Base-by-base conservation (phyloP, 1,284 basidiomycete species). In the Puccinia coronata region DNA sequence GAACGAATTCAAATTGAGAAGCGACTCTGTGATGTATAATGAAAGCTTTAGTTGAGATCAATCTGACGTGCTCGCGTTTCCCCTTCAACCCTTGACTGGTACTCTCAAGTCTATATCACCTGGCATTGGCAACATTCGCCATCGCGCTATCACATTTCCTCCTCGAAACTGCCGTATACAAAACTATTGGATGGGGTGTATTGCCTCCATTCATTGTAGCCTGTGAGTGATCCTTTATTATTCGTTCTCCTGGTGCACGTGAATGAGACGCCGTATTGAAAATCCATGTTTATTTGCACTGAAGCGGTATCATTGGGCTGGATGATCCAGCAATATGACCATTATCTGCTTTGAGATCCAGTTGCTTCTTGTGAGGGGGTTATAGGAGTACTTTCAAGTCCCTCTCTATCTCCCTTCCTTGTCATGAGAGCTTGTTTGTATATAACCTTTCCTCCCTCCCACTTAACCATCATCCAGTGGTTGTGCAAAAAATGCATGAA, bases 101-200 rank as follows among this genome's bases (percentile, higher is more conserved):
- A 12, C 16, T 25, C 16, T 63, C 51, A 84, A 96, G 95, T n/a
- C 87, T 94, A 34, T 99, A 98, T 87, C 91, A 96, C 86, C 91
- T 98, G 86, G 90, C 93, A 23, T 87, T 96, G 82, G 89, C 92
- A 85, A 92, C 93, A 49, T 98, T 96, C 87, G 90, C 93, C 82
- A 91, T 98, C 84, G 96, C 95, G 0, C 92, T 96, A 83, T 90
- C 89, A 16, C 96, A 99, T 88, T 98, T 97, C 86, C 89, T 89
- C 47, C 92, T 93, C 36, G 96, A 99, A 87, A 86, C 93, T 80
- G 87, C 95, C 84, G 89, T 96, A 83, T 98, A 92, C 87, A 90
- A 91, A 82, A 92, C 93, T 4, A 91, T 92, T 75, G 92, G 36
- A 49, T 63, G 41, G 57, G 74, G 74, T 23, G 74, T 16, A 9